Evolutionary conservation across 2,329 filamentous ascomycete species (phyloP), one percentile per base, ranked within the genome.

Genomic region (Graphilbum ipis-grandicollis): DNA sequence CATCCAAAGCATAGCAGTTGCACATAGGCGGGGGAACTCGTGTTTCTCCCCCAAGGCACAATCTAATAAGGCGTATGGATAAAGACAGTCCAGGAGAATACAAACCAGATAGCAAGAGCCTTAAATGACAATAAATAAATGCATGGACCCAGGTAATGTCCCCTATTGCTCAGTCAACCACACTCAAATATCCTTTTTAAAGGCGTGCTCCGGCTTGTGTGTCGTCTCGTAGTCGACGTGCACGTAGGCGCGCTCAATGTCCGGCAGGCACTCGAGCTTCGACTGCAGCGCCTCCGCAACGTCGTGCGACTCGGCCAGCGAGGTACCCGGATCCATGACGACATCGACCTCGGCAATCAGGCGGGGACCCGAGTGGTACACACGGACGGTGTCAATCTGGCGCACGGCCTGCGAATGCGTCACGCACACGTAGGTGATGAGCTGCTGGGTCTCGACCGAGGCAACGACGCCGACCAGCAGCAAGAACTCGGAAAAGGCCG

Each of bases 141-240:
- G n/a, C n/a, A n/a, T n/a, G n/a, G n/a, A n/a, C n/a, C n/a, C n/a
- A n/a, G n/a, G n/a, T n/a, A n/a, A n/a, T n/a, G n/a, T n/a, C n/a
- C n/a, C n/a, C n/a, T n/a, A n/a, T n/a, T n/a, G n/a, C n/a, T n/a
- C n/a, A n/a, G n/a, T n/a, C n/a, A n/a, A n/a, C n/a, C n/a, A n/a
- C 17, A 8, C 21, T 18, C 38, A 75, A 28, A 76, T 43, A 43
- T 75, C 67, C 56, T 77, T 77, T 60, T 75, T 75, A 41, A 59
- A 63, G 13, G 60, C 59, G 48, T 76, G 86, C 62, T 94, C 86
- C 0, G 88, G 88, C 56, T 90, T 86, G 56, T 96, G 90, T 15
- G 79, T 85, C 4, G 86, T 94, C 62, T 96, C 90, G 49, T 92
- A 96, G 56, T 98, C 90, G 15, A 94, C 86, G 55, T 98, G 90